Evolutionary conservation across 2,329 filamentous ascomycete genomes (phyloP), one percentile per base, ranked within the genome.

Genomic region (Hypoxylon sp.): DNA sequence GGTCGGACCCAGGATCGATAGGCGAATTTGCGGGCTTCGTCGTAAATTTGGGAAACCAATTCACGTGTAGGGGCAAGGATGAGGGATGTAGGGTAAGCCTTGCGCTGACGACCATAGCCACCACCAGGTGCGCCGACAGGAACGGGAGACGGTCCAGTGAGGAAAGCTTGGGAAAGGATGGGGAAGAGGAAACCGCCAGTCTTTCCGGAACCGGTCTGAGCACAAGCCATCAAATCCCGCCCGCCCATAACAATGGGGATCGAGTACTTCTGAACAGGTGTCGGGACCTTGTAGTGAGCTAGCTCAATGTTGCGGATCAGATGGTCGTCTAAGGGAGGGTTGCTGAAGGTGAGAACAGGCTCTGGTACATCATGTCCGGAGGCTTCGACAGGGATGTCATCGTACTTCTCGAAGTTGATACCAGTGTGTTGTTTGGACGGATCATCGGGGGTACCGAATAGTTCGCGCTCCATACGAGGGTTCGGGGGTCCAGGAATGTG

Each of bases 371-470:
- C 90, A 59, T 93, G 91, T 68, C 96, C 96, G 67, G 95, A 98
- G 71, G 96, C 96, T 84, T 98, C 96, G 72, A 99, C 96, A 61
- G 96, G 96, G 74, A 99, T 99, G 82, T 99, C 96, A 79, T 99
- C 96, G 84, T 99, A 99, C 87, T 99, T 99, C 86, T 97, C 92
- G 80, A 99, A 99, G 89, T 99, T 99, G 92, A 99, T 98, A 83
- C 96, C 96, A 35, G 94, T 98, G 78, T 97, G 93, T 82, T 97
- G 93, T 88, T 98, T 98, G 74, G 92, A 90, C 71, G 95, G 93
- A 79, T 98, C 96, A 81, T 98, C 95, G 75, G 91, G 85, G 55
- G 92, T 86, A 78, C 96, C 96, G 80, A 98, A 99, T 57, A 99
- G 92, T 79, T 99, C 96, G 76, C 94, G 94, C 88, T 99, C 96